phyloP scores from a whole-genome alignment of 176 grass and related monocot species.

The Saccharum officinarum region DNA sequence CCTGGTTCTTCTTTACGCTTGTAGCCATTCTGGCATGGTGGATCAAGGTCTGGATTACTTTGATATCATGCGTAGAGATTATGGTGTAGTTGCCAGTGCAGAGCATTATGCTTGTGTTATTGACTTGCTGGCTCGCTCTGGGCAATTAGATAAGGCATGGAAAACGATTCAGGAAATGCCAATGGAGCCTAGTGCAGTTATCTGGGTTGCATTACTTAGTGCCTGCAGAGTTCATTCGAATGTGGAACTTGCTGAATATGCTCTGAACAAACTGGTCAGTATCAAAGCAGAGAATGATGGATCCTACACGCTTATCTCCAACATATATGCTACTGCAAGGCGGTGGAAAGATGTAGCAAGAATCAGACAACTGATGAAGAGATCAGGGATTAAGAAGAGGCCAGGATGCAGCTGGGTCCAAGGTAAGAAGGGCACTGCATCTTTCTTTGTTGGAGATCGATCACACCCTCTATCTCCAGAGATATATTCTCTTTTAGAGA shows the following conservation, averaged over 20 bases:
- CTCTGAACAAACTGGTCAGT: slow-evolving; percentile 57
- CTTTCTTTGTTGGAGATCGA: slow-evolving; percentile 86
- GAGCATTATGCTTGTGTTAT: slow-evolving; percentile 88
- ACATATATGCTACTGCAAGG: slow-evolving; percentile 81
- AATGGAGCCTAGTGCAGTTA: slow-evolving; percentile 68
- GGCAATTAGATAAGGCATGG: slow-evolving; percentile 73
- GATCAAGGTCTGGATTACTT: slow-evolving; percentile 73
- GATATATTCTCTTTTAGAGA: slow-evolving; percentile 71
- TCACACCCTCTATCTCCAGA: slow-evolving; percentile 63
- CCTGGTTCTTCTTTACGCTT: slow-evolving; percentile 85
- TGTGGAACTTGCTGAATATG: slow-evolving; percentile 87
- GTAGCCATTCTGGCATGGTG: slow-evolving; percentile 87
- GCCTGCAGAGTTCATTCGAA: slow-evolving; percentile 81
- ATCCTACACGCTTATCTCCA: slow-evolving; percentile 88
- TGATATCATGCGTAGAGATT: slow-evolving; percentile 59
- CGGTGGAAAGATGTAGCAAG: slow-evolving; percentile 80
- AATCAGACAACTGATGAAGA: slow-evolving; percentile 71
- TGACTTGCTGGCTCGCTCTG: slow-evolving; percentile 76
- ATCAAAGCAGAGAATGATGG: slow-evolving; percentile 73
- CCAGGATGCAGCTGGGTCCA: slow-evolving; percentile 93
- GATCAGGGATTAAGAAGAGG: slow-evolving; percentile 72
- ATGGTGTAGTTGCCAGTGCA: slow-evolving; percentile 56
- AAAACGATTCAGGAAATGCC: slow-evolving; percentile 72
- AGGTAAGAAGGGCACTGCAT: slow-evolving; percentile 68
- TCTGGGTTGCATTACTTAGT: slow-evolving; percentile 81